Conservation (phyloP, 75 land plant species). For the Ceratopteris richardii region DNA sequence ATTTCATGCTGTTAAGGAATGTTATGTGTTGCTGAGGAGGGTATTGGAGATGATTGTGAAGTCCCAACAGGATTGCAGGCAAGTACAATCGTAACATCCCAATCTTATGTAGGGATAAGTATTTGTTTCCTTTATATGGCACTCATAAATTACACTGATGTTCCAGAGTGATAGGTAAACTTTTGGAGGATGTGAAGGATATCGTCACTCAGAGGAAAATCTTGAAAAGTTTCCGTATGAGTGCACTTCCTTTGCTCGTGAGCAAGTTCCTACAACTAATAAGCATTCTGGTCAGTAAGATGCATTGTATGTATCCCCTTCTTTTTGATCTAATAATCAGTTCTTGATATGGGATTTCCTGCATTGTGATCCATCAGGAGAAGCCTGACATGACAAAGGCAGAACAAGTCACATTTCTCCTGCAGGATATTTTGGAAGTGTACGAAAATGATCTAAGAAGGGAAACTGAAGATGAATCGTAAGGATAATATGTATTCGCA, state of each 20-base stretch:
- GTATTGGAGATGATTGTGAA: conserved; percentile 43
- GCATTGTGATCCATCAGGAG: conserved; percentile 37
- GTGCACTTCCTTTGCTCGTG: conserved; percentile 11
- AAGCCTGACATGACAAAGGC: conserved; percentile 47
- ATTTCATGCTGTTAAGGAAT: conserved; percentile 68
- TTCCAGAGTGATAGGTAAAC: conserved; percentile 23
- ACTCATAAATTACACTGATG: conserved; percentile 5
- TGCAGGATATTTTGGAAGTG: conserved; percentile 93
- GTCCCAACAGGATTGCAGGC: conserved; percentile 52
- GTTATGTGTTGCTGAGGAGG: conserved; percentile 57
- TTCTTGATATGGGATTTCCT: no score
- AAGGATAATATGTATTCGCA: background rate
- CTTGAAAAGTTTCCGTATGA: conserved; percentile 13
- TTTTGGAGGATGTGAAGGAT: conserved; percentile 19
- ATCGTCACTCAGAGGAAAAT: conserved; percentile 10
- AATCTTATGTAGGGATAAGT: background rate
- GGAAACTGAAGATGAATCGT: background rate
- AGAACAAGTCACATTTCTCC: conserved; percentile 60
- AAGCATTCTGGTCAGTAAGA: conserved; percentile 15
- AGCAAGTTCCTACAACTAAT: conserved; percentile 19
- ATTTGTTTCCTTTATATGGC: background rate
- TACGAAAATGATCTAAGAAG: background rate
- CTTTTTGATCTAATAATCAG: conserved; percentile 3
- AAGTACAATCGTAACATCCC: conserved; percentile 7
- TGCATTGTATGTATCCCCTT: background rate